Percentiles rank a stretch among this genome's conserved stretches.
Evolutionary conservation across 352 stramenopile species (phyloP).

Genomic region (Globisporangium emineosum): DNA sequence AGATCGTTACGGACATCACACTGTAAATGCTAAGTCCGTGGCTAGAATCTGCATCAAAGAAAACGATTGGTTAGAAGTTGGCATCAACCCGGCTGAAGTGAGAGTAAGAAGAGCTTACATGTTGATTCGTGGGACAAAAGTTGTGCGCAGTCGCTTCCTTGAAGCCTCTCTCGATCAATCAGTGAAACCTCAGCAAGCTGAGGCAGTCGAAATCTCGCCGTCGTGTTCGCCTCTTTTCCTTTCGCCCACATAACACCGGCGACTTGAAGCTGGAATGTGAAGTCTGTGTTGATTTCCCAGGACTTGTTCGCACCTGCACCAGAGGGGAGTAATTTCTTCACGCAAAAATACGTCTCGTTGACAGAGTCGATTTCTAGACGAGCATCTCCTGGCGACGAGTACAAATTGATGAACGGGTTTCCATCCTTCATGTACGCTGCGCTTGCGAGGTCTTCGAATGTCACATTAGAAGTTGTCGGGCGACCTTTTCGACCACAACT

Average conservation of each 20-base stretch:
- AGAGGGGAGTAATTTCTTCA: conserved; percentile 62
- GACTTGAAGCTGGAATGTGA: conserved; percentile 77
- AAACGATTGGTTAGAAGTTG: conserved; percentile 12
- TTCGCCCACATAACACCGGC: conserved; percentile 45
- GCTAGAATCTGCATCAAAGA: conserved; percentile 35
- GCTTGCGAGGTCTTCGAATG: conserved; percentile 30
- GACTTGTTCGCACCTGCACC: conserved; percentile 50
- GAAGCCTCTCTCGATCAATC: conserved; percentile 44
- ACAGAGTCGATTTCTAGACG: conserved; percentile 41
- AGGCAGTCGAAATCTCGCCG: conserved; percentile 32
- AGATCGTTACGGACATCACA: conserved; percentile 85
- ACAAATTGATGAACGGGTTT: conserved; percentile 75
- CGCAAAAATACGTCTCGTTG: conserved; percentile 77
- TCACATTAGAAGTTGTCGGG: conserved; percentile 42
- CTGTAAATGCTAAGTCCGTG: conserved; percentile 82
- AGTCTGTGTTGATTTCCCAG: conserved; percentile 67
- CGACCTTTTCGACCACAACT: conserved; percentile 50
- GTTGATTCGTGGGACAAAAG: conserved; percentile 58
- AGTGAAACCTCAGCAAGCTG: conserved; percentile 56
- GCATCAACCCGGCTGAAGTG: not conserved
- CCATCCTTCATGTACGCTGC: conserved; percentile 70
- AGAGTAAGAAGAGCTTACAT: conserved; percentile 25
- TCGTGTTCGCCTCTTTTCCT: conserved; percentile 8
- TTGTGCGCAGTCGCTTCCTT: conserved; percentile 71
- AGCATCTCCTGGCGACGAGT: conserved; percentile 52